Evolutionary conservation across 768 basidiomycete species (phyloP).

Genomic region (Dacryopinax spathularia): DNA sequence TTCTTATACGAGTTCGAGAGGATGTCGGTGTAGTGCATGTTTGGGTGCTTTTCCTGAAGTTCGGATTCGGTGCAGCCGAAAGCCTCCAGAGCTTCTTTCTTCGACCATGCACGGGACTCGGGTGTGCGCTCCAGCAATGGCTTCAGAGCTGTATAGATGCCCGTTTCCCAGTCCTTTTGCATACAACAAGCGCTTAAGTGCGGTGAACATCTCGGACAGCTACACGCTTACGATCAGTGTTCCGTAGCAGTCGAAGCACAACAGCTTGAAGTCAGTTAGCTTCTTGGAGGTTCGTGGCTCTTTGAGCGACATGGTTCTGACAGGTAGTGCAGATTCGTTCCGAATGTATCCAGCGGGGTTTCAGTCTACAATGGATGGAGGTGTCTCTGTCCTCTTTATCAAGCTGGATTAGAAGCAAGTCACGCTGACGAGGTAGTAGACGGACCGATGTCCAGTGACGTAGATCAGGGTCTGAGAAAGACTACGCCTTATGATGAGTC

Average conservation of each 20-base stretch:
- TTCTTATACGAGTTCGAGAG: constrained; percentile 30
- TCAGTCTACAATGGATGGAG: neutral
- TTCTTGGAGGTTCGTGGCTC: neutral
- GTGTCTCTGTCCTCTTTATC: neutral
- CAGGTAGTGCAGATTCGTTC: neutral
- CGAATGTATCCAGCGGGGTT: neutral
- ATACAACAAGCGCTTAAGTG: neutral
- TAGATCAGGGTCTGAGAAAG: too few relatives aligned
- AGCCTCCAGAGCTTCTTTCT: constrained; percentile 37
- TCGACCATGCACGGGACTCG: constrained; percentile 33
- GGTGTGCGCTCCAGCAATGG: constrained; percentile 31
- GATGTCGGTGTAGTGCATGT: constrained; percentile 46
- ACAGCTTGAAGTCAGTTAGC: constrained; percentile 24
- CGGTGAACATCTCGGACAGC: neutral
- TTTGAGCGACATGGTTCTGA: neutral
- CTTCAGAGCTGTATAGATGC: constrained; percentile 40
- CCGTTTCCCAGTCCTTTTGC: constrained; percentile 58
- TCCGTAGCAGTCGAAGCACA: constrained; percentile 66
- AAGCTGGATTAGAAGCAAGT: constrained; percentile 5
- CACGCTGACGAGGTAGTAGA: too few relatives aligned
- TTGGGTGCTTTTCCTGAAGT: constrained; percentile 43
- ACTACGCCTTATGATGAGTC: too few relatives aligned
- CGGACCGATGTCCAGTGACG: too few relatives aligned
- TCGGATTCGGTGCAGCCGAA: constrained; percentile 42
- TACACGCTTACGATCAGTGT: constrained; percentile 41